Percentiles rank a stretch among this genome's conserved stretches.
phyloP scores from a whole-genome alignment of 2,329 filamentous ascomycete genomes.

The Aspergillus ruber region DNA sequence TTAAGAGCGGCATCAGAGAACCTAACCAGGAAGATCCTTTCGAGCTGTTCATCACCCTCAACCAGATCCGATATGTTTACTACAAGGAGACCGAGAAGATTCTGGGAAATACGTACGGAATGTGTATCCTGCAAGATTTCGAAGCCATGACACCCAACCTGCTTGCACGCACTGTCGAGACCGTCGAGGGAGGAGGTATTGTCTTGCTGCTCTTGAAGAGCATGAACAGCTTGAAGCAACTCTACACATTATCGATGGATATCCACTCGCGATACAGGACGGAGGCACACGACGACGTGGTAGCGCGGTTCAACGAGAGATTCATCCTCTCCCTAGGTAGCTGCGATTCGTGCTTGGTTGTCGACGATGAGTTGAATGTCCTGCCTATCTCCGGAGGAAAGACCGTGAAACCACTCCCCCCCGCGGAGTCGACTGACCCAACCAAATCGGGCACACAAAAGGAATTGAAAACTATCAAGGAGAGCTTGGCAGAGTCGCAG shows the following conservation, averaged over 20 bases:
- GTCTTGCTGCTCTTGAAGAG: conserved; percentile 88
- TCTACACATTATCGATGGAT: conserved; percentile 97
- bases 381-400: conserved; percentile 94
- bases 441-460: conserved; percentile 62
- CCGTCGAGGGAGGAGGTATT: conserved; percentile 90
- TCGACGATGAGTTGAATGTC: conserved; percentile 97
- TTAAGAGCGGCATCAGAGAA: conserved; percentile 89
- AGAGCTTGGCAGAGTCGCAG: conserved; percentile 75
- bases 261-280: conserved; percentile 94
- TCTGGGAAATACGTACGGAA: conserved; percentile 93
- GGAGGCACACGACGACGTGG: conserved; percentile 90
- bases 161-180: conserved; percentile 89
- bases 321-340: conserved; percentile 94
- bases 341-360: conserved; percentile 88
- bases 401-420: conserved; percentile 74
- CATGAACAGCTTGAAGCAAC: conserved; percentile 93
- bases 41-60: conserved; percentile 90
- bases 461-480: conserved; percentile 82
- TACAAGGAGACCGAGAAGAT: conserved; percentile 99
- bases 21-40: conserved; percentile 91
- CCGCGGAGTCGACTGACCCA: conserved; percentile 66
- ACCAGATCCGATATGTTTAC: conserved; percentile 98
- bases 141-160: conserved; percentile 97
- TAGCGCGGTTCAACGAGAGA: conserved; percentile 93
- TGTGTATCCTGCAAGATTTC: conserved; percentile 97